Percentiles rank a stretch among this genome's conserved stretches.
Conservation (phyloP, 179 eudicot genomes). For the Actinidia chinensis region DNA sequence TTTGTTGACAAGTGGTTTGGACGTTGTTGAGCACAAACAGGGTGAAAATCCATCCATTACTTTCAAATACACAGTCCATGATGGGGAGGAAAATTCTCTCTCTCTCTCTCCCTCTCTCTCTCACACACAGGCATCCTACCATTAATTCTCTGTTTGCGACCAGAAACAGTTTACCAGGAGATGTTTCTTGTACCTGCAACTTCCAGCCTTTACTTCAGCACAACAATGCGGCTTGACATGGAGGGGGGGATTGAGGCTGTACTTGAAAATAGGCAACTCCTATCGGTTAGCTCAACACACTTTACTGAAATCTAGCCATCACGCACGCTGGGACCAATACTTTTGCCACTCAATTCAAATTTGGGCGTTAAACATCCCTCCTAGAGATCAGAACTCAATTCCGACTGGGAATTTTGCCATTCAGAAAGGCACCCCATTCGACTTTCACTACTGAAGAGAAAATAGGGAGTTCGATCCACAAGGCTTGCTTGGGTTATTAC, state of each 20-base stretch:
- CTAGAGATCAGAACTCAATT: constrained; percentile 63
- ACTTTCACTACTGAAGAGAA: constrained; percentile 80
- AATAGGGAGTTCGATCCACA: constrained; percentile 56
- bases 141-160: background rate
- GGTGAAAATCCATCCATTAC: constrained; percentile 81
- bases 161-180: constrained; percentile 77
- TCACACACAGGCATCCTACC: background rate
- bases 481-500: constrained; percentile 88
- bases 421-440: constrained; percentile 78
- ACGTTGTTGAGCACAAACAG: constrained; percentile 69
- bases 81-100: constrained; percentile 77
- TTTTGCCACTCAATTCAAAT: constrained; percentile 74
- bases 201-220: constrained; percentile 72
- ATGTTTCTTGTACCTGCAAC: constrained; percentile 77
- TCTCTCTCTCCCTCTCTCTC: constrained; percentile 10
- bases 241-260: no score
- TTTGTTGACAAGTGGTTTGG: constrained; percentile 92
- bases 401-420: constrained; percentile 80
- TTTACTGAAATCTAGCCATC: constrained; percentile 89
- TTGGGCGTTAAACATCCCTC: constrained; percentile 69
- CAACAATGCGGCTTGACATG: constrained; percentile 91
- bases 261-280: constrained; percentile 80
- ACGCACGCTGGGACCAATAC: constrained; percentile 67
- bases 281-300: constrained; percentile 91
- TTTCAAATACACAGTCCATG: constrained; percentile 76